Evolutionary conservation across 306 rosid species (phyloP).

Genomic region (Potentilla sterilis): DNA sequence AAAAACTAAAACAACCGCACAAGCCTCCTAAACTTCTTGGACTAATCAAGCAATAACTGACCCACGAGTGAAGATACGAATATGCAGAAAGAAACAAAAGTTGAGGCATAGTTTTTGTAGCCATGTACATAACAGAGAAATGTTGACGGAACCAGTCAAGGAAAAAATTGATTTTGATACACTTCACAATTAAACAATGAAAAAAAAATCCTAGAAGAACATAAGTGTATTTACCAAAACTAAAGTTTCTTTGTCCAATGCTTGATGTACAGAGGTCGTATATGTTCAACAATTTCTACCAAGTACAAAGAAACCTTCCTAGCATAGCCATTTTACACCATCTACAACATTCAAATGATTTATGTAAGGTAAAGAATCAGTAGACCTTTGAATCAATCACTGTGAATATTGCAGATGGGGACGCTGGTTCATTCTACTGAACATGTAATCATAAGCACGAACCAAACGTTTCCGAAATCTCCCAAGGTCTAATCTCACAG

Average conservation of each 20-base stretch:
- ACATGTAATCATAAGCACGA: slow-evolving; percentile 49
- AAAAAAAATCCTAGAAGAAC: neutral
- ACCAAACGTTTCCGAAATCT: slow-evolving; percentile 70
- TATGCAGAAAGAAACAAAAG: neutral
- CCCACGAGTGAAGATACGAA: neutral
- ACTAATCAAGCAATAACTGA: neutral
- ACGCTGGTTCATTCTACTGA: slow-evolving; percentile 30
- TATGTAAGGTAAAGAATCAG: slow-evolving; percentile 6
- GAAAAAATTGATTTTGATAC: neutral
- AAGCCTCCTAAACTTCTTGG: slow-evolving; percentile 3
- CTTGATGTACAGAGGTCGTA: slow-evolving; percentile 10
- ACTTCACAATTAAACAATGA: neutral
- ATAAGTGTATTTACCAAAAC: slow-evolving; percentile 15
- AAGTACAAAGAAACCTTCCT: slow-evolving; percentile 7
- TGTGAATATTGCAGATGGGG: slow-evolving; percentile 24
- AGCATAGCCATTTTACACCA: slow-evolving; percentile 6
- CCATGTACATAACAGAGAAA: no score
- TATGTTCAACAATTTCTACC: slow-evolving; percentile 19
- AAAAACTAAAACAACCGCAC: neutral
- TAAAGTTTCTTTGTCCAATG: slow-evolving; percentile 17
- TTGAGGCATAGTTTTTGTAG: no score
- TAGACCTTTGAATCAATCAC: slow-evolving; percentile 25
- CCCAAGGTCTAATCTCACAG: slow-evolving; percentile 53
- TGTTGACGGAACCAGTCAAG: neutral
- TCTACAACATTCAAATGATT: slow-evolving; percentile 13